Evolutionary conservation across 495 filamentous ascomycete species (phyloP).

Genomic region (Chlorociboria aeruginascens): DNA sequence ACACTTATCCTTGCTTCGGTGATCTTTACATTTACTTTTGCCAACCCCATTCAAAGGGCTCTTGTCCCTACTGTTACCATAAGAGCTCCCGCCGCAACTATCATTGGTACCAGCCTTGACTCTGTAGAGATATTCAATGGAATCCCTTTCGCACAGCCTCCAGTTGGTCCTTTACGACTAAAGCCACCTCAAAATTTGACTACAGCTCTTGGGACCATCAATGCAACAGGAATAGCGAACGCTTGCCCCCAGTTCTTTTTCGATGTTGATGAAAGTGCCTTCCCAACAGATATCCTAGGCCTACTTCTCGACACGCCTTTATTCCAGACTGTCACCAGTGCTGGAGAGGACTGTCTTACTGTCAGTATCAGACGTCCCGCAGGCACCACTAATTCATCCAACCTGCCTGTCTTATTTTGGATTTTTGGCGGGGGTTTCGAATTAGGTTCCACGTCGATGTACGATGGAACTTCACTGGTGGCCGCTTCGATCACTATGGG

Average conservation of each 20-base stretch:
- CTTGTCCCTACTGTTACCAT: conserved; percentile 12
- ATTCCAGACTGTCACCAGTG: conserved; percentile 36
- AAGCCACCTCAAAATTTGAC: conserved; percentile 43
- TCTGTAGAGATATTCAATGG: conserved; percentile 42
- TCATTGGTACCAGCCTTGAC: conserved; percentile 7
- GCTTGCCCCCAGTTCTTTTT: conserved; percentile 40
- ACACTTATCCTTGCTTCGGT: conserved; percentile 3
- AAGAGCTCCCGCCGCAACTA: conserved; percentile 10
- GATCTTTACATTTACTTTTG: conserved; percentile 1
- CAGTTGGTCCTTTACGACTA: conserved; percentile 45
- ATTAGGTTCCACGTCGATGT: conserved; percentile 41
- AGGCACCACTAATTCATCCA: conserved; percentile 26
- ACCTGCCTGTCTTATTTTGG: conserved; percentile 53
- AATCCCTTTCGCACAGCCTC: conserved; percentile 53
- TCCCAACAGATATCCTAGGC: conserved; percentile 37
- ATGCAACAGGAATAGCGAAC: conserved; percentile 30
- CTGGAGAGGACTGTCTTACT: conserved; percentile 53
- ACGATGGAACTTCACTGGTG: conserved; percentile 42
- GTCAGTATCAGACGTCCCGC: conserved; percentile 52
- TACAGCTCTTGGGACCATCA: conserved; percentile 28
- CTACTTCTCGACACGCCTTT: conserved; percentile 42
- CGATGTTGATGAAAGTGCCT: conserved; percentile 27
- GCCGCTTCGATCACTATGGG: conserved; percentile 35
- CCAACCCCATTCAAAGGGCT: conserved; percentile 7
- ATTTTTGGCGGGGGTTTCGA: conserved; percentile 60